phyloP scores from a whole-genome alignment of 2,329 filamentous ascomycete species.

The Ceratocystis smalleyi region DNA sequence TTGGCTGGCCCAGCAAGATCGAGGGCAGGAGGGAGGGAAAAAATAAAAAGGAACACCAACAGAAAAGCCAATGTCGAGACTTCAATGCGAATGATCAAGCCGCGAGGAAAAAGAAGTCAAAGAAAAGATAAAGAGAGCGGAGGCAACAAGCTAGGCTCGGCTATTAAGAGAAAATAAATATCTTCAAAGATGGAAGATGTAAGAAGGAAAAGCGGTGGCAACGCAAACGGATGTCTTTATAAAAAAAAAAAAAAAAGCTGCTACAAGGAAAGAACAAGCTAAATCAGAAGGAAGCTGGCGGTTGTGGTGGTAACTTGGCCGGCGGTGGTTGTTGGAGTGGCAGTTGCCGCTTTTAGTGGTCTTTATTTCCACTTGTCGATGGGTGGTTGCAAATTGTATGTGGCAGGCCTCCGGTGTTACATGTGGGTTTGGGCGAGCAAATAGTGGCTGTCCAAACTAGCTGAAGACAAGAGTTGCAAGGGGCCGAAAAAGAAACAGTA shows the following conservation, averaged over 20 bases:
- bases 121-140: background rate
- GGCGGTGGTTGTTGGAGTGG: background rate
- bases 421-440: background rate
- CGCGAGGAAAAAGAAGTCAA: background rate
- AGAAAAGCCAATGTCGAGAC: background rate
- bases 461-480: background rate
- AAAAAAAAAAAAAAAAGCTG: too few species aligned
- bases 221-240: background rate
- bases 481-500: background rate
- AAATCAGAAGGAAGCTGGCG: background rate
- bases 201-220: background rate
- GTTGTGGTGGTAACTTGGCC: background rate
- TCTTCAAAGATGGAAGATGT: background rate
- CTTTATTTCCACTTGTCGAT: too few species aligned
- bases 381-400: background rate
- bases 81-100: background rate
- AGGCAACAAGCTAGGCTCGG: background rate
- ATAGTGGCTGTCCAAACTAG: background rate
- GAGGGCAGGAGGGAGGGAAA: background rate
- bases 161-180: slow-evolving; percentile 5
- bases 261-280: too few species aligned
- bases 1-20: background rate
- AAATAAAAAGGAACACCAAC: background rate
- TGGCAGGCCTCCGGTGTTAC: background rate
- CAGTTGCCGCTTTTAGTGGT: background rate